phyloP scores from a whole-genome alignment of 805 yeast species.

The Candida manassasensis region DNA sequence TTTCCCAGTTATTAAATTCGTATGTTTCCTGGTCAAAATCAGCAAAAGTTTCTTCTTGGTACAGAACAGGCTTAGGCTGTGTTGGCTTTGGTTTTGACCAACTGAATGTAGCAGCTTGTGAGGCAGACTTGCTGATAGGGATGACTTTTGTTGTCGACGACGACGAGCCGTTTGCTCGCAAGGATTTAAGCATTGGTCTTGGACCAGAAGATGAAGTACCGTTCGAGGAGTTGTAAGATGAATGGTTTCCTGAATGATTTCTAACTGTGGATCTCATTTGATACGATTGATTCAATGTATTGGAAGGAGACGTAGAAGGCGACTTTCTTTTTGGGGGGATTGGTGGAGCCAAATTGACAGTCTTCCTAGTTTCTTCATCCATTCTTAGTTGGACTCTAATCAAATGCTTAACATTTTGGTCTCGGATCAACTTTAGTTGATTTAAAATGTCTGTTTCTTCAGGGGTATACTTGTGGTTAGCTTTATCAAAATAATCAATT shows the following conservation, averaged over 20 bases:
- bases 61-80: background rate
- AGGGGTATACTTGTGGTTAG: conserved; percentile 21
- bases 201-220: conserved; percentile 8
- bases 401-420: conserved; percentile 40
- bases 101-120: conserved; percentile 25
- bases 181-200: conserved; percentile 29
- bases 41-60: conserved; percentile 24
- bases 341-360: conserved; percentile 11
- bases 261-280: conserved; percentile 8
- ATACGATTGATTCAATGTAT: conserved; percentile 6
- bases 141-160: conserved; percentile 6
- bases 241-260: conserved; percentile 3
- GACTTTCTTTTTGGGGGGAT: conserved; percentile 8
- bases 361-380: conserved; percentile 31
- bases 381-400: conserved; percentile 36
- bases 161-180: conserved; percentile 17
- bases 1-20: conserved; percentile 23
- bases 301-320: conserved; percentile 15
- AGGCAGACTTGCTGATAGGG: conserved; percentile 17
- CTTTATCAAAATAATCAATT: conserved; percentile 49
- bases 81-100: conserved; percentile 18
- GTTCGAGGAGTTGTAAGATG: conserved; percentile 9
- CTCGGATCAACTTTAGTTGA: conserved; percentile 35
- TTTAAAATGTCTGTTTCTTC: conserved; percentile 24
- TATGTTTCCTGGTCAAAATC: conserved; percentile 38